Percentiles rank a stretch among this genome's conserved stretches.
Conservation (phyloP, 2,329 filamentous ascomycete species). For the Colletotrichum musicola region DNA sequence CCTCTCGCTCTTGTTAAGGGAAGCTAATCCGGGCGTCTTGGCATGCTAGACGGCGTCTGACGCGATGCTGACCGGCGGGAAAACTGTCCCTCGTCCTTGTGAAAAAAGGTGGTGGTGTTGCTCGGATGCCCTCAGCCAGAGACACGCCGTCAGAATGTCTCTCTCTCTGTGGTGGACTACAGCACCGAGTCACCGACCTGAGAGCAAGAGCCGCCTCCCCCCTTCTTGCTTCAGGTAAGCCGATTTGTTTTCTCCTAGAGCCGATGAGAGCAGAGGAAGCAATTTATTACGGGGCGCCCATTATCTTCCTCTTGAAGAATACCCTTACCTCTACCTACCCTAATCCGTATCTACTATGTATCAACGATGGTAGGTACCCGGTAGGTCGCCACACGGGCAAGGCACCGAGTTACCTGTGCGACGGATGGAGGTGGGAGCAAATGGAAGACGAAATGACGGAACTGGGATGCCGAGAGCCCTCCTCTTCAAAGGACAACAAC, state of each 20-base stretch:
- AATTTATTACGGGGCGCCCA: constrained; percentile 15
- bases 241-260: constrained; percentile 22
- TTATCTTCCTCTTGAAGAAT: constrained; percentile 7
- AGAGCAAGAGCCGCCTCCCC: background rate
- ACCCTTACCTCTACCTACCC: background rate
- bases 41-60: background rate
- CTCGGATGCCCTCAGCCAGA: constrained; percentile 15
- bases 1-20: background rate
- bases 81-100: background rate
- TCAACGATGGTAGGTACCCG: no score
- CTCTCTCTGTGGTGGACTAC: constrained; percentile 18
- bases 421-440: background rate
- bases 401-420: no score
- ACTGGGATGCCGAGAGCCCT: constrained; percentile 29
- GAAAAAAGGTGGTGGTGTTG: background rate
- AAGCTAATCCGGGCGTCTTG: constrained; percentile 16
- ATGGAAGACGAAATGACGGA: constrained; percentile 29
- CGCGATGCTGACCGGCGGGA: background rate
- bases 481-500: constrained; percentile 16
- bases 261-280: constrained; percentile 2
- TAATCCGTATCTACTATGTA: no score
- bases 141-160: constrained; percentile 38
- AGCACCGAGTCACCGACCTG: background rate
- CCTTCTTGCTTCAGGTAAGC: background rate
- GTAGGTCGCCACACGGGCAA: no score